Base-by-base conservation (phyloP, 169 alveolate genomes). In the Plasmodium chabaudi region DNA sequence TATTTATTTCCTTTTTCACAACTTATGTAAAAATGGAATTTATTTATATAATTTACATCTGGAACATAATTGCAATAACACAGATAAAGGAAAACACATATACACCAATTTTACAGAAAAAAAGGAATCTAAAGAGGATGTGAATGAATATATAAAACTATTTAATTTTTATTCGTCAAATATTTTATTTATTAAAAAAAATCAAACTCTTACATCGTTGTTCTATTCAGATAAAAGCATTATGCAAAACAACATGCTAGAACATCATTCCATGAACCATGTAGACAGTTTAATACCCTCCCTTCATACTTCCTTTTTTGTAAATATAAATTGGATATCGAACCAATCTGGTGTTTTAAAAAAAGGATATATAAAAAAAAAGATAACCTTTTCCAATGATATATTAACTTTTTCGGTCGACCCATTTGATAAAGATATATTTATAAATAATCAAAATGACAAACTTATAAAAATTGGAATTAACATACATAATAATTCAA, bases 401-500 rank as follows among this genome's bases (percentile, higher is more conserved):
- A 47, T 77, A 49, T 19, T 77, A 64, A 57, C 27, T 49, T 69
- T 77, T 23, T 77, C 88, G 1, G 56, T 77, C 17, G 88, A 77
- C 6, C 49, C 7, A 21, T 63, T 56, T 13, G 27, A 44, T 13
- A 64, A 44, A 25, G 88, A 77, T 21, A 77, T 77, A 46, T 77
- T 51, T 56, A 56, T 77, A 75, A 77, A 77, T 51, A 34, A 51
- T 44, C 34, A 77, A 77, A 77, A 61, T 56, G 88, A 77, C 47
- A 47, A 61, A 63, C 19, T 3, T 49, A 9, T 77, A 9, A 23
- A 77, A 77, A 64, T 77, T 47, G 59, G 46, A 17, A 25, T 77
- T 2, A 77, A 77, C 56, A 77, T 77, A 63, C 70, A 64, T 34
- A 77, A 77, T 57, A 77, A 77, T 39, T 47, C 77, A 49, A 69